These are phyloP conservation scores for Furcasterigmium sp. DNA, from an alignment of 2,329 filamentous ascomycete genomes.

Conservation along the genomic window DNA sequence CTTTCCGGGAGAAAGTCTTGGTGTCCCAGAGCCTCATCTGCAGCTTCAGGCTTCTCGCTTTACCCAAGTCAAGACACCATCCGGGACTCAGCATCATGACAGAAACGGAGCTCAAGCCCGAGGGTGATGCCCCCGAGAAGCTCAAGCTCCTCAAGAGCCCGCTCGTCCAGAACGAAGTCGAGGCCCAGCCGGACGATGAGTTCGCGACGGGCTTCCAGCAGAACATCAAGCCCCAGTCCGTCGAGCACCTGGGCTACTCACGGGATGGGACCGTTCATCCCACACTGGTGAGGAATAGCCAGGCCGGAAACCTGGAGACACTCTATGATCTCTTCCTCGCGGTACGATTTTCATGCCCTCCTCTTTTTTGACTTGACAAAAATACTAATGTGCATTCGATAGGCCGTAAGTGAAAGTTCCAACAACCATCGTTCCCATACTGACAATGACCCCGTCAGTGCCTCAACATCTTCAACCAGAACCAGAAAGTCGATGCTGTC, in stretches of 20 bases:
- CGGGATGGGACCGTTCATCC: conserved; percentile 21
- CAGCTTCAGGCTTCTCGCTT: no score
- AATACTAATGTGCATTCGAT: neutral
- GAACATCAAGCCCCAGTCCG: neutral
- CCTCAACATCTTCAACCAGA: conserved; percentile 37
- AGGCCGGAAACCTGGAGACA: conserved; percentile 21
- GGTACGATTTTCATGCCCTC: neutral
- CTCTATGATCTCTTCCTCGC: conserved; percentile 32
- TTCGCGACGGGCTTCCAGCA: conserved; percentile 1
- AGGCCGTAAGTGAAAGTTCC: conserved; percentile 25
- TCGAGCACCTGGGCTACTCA: neutral
- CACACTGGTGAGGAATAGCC: conserved; percentile 13
- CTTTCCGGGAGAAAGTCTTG: no score
- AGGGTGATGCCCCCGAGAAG: conserved; percentile 14
- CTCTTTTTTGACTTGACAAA: neutral
- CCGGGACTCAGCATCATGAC: conserved; percentile 11
- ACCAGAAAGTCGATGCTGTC: conserved; percentile 22
- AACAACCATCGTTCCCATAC: conserved; percentile 38
- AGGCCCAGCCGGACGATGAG: neutral
- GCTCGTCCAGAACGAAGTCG: conserved; percentile 7
- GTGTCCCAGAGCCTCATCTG: no score
- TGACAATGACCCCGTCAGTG: conserved; percentile 40
- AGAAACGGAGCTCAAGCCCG: conserved; percentile 1
- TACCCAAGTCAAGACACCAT: no score
- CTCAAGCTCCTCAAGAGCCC: conserved; percentile 26